Evolutionary conservation across 2,329 filamentous ascomycete genomes (phyloP), one percentile per base, ranked within the genome.

Genomic region (Colletotrichum sp.): DNA sequence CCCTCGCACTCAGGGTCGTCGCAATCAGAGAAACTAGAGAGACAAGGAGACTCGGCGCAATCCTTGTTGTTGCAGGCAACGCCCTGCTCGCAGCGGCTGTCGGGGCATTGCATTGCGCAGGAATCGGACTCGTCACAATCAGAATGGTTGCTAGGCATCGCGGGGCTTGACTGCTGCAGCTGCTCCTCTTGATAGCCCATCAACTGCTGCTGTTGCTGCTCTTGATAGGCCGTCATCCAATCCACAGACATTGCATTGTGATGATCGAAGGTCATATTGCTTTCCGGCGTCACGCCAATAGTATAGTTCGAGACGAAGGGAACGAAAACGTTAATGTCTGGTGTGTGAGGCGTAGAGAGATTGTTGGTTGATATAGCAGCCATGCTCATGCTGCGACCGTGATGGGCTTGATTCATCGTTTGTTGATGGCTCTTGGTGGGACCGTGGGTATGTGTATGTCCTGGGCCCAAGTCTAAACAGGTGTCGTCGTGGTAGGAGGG

Each of bases 1-100:
- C 81, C 82, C 28, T 83, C 81, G 77, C 87, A 88, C 49, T 84
- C 81, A 64, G 85, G 81, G 78, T 87, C 84, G 69, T 86, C 79
- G 71, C 87, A 88, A 36, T 12, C 9, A 21, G 44, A 52, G 44
- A 21, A 8, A 21, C 44, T 18, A 13, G 44, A 52, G 44, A 52
- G 44, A 52, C 44, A 21, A 21, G 44, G 44, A 21, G 44, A 52
- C n/a, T 12, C n/a, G 44, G n/a, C n/a, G 44, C 44, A 52, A 52
- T 52, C n/a, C 44, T 52, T 21, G n/a, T 52, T 21, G 44, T 52
- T 52, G 44, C 44, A 52, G 44, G 44, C n/a, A 24, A 52, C n/a
- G n/a, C 44, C 44, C 44, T 52, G 44, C n/a, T 52, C 44, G 44
- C 44, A 52, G 44, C n/a, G 44, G n/a, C 44, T 52, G n/a, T 52